Base-by-base conservation (phyloP, 2,329 filamentous ascomycete species). In the Myriosclerotinia curreyana region DNA sequence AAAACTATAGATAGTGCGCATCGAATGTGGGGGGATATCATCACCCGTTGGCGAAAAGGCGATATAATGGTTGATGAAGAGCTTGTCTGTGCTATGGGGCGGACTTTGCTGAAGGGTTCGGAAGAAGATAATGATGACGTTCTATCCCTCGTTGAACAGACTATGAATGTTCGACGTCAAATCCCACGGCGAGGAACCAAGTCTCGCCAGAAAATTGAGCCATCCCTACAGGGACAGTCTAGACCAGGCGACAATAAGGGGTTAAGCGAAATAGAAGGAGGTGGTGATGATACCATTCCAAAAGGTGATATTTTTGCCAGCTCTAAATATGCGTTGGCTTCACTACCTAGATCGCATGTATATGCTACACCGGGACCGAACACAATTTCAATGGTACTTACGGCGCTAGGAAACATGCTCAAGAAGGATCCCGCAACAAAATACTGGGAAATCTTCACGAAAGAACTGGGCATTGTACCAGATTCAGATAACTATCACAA, bases 41-140 rank as follows among this genome's bases (percentile, higher is more conserved):
- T 92, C 22, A 76, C 79, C n/a, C 87, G 86, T 67, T 98, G 93
- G 93, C 83, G 82, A 62, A 80, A 82, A 61, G 92, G 88, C 38
- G 79, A 85, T 60, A 70, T 98, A 20, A 71, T 81, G 56, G 80
- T 98, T 25, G 93, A 97, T 71, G 91, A 95, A 75, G 79, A 84
- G 63, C 79, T 98, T 25, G 88, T 96, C 4, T 88, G 86, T 72
- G 82, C 89, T 38, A 96, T 98, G 90, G 92, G 88, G 7, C 82
- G 87, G 44, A 70, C 96, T 3, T 79, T 98, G n/a, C 77, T 92
- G 28, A 78, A 88, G 58, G 86, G 89, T 20, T 78, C 81, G 14
- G 79, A 83, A 22, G 76, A 80, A 58, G 87, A 95, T 69, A 87
- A 83, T 75, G 85, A 89, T 67, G 85, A 91, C 70, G 80, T 96